Evolutionary conservation across 306 rosid genomes (phyloP), one percentile per base, ranked within the genome.

Genomic region (Cercis canadensis): DNA sequence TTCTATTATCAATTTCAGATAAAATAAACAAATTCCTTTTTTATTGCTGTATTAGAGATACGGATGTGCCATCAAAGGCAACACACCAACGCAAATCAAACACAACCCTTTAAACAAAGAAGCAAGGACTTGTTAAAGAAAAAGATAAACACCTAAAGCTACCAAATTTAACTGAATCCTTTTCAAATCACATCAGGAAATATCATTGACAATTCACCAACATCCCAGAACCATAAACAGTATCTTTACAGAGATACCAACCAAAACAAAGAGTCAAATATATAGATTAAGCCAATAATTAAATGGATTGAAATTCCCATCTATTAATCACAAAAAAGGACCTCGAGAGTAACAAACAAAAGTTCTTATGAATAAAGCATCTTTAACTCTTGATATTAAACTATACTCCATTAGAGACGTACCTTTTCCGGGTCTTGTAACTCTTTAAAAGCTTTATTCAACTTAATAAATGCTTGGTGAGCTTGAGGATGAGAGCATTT

Each of bases 401-500:
- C 49, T 75, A 72, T 29, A 5, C 16, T 45, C 24, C 70, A 18
- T 14, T 24, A 44, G 68, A 62, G 69, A 75, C 88, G 68, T 77
- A 85, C 96, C 91, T 90, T 90, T 49, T 87, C 88, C 16, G 96
- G 89, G 76, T 89, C 96, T 79, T 89, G 96, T 69, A 89, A 85
- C 66, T 89, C 92, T 77, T 89, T 89, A 75, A 90, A 93, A 69
- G 98, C 96, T 76, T 93, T 90, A 66, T 93, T 93, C 83, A 90
- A 69, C 82, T 86, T 88, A 40, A 90, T 85, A 86, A 93, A 93
- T 62, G 98, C 97, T 84, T 87, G 92, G 65, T 90, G 82, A 51
- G 98, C 97, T 72, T 88, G 96, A 72, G 97, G 97, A 81, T 93
- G 98, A 72, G 95, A 78, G 72, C 98, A 93, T 84, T 93, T 93